Percentiles rank a stretch among this genome's conserved stretches.
These are phyloP conservation scores for Moringa oleifera DNA, from an alignment of 345 rosid genomes.

Conservation along the genomic window DNA sequence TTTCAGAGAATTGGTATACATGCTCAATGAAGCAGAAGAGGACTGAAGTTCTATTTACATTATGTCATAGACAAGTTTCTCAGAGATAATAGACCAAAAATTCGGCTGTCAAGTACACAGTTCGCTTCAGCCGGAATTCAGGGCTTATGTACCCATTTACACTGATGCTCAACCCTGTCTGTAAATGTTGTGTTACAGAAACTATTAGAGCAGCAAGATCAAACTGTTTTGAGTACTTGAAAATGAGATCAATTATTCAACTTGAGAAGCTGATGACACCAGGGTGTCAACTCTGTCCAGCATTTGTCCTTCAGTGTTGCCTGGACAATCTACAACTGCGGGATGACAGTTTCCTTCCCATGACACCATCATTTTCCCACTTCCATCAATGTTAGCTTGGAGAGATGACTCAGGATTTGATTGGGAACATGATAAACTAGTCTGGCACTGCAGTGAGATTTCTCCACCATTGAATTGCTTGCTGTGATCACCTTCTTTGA, in stretches of 20 bases:
- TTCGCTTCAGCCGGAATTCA: neutral
- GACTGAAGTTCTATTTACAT: no score
- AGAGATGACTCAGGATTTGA: slow-evolving; percentile 18
- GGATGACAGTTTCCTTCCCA: slow-evolving; percentile 31
- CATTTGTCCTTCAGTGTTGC: slow-evolving; percentile 14
- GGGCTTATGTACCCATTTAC: neutral
- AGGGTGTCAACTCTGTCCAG: slow-evolving; percentile 15
- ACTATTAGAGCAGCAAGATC: neutral
- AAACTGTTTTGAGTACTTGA: slow-evolving; percentile 14
- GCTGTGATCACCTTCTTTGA: slow-evolving; percentile 36
- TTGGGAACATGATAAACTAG: slow-evolving; percentile 32
- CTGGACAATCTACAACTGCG: slow-evolving; percentile 22
- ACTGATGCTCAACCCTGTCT: neutral
- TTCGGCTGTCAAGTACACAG: neutral
- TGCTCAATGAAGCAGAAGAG: neutral
- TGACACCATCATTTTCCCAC: slow-evolving; percentile 24
- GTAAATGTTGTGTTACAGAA: neutral
- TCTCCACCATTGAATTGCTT: slow-evolving; percentile 15
- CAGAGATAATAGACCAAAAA: no score
- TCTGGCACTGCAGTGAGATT: slow-evolving; percentile 14
- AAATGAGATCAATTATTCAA: neutral
- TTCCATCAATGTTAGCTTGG: slow-evolving; percentile 23
- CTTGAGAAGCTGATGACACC: slow-evolving; percentile 20
- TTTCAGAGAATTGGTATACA: neutral
- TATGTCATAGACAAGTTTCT: no score